Percentiles rank a stretch among this genome's conserved stretches.
These are phyloP conservation scores for Candida chilensis DNA, from an alignment of 805 yeast genomes.

Conservation along the genomic window DNA sequence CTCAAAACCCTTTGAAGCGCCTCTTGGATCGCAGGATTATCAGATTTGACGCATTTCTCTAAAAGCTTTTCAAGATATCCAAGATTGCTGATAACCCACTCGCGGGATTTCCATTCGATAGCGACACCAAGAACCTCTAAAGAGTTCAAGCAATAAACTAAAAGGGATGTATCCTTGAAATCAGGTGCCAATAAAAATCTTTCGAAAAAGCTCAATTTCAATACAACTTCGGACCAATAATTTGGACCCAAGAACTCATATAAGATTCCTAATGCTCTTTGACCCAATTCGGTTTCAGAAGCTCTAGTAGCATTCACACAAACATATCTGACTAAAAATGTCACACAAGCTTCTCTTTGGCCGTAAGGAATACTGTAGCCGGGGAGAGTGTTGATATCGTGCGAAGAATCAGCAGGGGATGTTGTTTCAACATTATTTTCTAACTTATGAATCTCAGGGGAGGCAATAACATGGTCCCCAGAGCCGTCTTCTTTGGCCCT, in stretches of 20 bases:
- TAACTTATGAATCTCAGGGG: constrained; percentile 2
- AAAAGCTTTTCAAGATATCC: constrained; percentile 61
- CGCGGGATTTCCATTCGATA: constrained; percentile 63
- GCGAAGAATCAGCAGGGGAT: too few species aligned
- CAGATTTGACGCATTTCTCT: constrained; percentile 74
- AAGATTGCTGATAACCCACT: constrained; percentile 73
- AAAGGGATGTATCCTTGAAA: constrained; percentile 45
- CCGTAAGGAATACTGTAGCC: constrained; percentile 59
- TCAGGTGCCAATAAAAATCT: constrained; percentile 77
- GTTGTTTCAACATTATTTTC: constrained; percentile 2
- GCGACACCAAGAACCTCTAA: constrained; percentile 82
- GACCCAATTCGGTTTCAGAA: constrained; percentile 75
- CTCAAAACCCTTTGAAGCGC: constrained; percentile 68
- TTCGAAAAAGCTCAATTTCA: constrained; percentile 81
- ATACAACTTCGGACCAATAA: constrained; percentile 85
- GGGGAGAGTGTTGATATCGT: constrained; percentile 37
- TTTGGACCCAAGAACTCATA: constrained; percentile 62
- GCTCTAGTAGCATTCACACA: constrained; percentile 83
- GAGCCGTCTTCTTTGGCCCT: constrained; percentile 22
- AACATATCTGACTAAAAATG: constrained; percentile 78
- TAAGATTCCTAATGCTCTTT: constrained; percentile 70
- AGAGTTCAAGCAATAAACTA: constrained; percentile 83
- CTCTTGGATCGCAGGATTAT: constrained; percentile 81
- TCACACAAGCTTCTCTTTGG: constrained; percentile 83
- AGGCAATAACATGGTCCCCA: too few species aligned